Evolutionary conservation across 2,329 filamentous ascomycete genomes (phyloP), one percentile per base, ranked within the genome.

Genomic region (Paecilomyces variotii): DNA sequence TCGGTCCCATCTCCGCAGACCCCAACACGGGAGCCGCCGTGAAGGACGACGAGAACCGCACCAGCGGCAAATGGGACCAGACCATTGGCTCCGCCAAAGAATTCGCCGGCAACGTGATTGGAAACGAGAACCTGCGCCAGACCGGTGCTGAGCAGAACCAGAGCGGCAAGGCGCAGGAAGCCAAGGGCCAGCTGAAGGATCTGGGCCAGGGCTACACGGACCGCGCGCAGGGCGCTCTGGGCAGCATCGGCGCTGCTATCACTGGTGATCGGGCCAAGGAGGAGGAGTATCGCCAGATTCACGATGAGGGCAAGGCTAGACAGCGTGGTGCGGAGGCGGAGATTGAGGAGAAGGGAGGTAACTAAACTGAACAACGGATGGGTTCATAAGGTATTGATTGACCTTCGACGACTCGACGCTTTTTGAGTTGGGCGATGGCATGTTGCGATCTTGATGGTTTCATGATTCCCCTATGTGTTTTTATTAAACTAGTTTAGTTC

Each of bases 41-140:
- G 30, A 5, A 32, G 30, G 30, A 32, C 89, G 80, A 90, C 74
- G 79, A 86, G 10, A 80, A 93, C 72, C 89, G 91, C 63, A 78
- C 81, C 25, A 72, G 84, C 19, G 92, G 93, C 51, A 81, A 82
- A 19, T 95, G 88, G 86, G 90, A 96, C 79, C 92, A 97, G 78
- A 96, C 91, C 4, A 70, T 92, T n/a, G 93, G 92, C 56, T 84
- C 88, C 0, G 87, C 87, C 51, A 97, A 97, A 80, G 90, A 97
- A 72, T 79, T 86, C 3, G 63, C 94, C 0, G 93, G 93, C 59
- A 86, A 87, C 19, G 67, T 93, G 4, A 64, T 93, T 27, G 93
- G 92, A 60, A 86, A 84, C 63, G 87, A 94, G 76, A 81, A 79
- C 34, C 75, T 97, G 57, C 93, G 92, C 79, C 80, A 84, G 54